Evolutionary conservation across 2,329 filamentous ascomycete species (phyloP).

Genomic region (Exophiala calicioides): DNA sequence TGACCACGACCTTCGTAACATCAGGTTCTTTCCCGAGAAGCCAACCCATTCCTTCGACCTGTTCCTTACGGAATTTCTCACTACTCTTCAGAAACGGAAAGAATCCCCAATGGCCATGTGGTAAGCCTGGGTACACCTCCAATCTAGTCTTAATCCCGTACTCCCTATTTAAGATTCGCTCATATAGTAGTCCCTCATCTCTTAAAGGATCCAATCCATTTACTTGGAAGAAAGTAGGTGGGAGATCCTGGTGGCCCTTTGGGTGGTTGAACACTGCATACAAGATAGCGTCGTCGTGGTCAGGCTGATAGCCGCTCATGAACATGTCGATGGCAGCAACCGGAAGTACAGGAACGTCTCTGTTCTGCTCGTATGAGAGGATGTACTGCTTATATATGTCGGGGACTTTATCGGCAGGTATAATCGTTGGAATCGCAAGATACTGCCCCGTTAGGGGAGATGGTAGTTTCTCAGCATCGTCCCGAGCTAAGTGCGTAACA

Average conservation of each 20-base stretch:
- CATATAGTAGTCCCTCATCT: conserved; percentile 34
- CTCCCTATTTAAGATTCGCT: conserved; percentile 29
- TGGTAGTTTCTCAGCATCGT: conserved; percentile 37
- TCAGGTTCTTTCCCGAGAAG: conserved; percentile 20
- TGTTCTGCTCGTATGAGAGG: conserved; percentile 45
- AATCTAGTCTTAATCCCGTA: conserved; percentile 33
- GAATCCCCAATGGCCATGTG: conserved; percentile 35
- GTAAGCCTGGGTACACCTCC: conserved; percentile 37
- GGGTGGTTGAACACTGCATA: conserved; percentile 25
- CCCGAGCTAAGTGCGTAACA: conserved; percentile 38
- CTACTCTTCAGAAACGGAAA: conserved; percentile 31
- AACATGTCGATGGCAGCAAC: conserved; percentile 33
- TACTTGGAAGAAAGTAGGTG: conserved; percentile 33
- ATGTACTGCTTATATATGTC: conserved; percentile 40
- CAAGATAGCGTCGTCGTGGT: conserved; percentile 23
- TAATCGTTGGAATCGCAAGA: conserved; percentile 45
- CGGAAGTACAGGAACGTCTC: conserved; percentile 40
- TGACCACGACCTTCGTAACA: background rate
- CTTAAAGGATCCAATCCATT: conserved; percentile 34
- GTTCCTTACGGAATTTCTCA: conserved; percentile 30
- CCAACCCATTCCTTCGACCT: conserved; percentile 25
- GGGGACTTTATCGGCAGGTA: conserved; percentile 36
- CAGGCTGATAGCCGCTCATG: conserved; percentile 27
- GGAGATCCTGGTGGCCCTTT: conserved; percentile 34
- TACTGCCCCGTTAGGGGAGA: conserved; percentile 52